phyloP scores from a whole-genome alignment of 2,329 filamentous ascomycete genomes.

The Aspergillus piperis region DNA sequence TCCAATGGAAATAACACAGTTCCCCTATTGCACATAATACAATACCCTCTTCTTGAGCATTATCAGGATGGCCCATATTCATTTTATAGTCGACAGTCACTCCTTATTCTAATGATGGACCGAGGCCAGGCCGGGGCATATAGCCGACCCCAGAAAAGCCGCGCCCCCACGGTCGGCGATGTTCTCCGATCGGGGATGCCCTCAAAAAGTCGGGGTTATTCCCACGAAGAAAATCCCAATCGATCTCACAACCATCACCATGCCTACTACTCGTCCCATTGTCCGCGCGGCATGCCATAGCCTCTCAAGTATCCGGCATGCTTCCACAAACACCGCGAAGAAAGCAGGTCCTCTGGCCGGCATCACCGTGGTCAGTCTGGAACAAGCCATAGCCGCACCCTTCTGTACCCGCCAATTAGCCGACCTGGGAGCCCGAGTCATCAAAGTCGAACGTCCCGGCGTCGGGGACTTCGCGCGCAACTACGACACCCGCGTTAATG shows the following conservation, averaged over 20 bases:
- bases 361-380: conserved; percentile 55
- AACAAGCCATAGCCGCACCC: conserved; percentile 58
- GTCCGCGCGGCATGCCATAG: not conserved
- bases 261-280: not conserved
- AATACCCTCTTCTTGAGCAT: not conserved
- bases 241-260: not conserved
- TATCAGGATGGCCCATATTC: not conserved
- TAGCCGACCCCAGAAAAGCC: not conserved
- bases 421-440: conserved; percentile 56
- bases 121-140: not conserved
- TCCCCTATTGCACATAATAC: too few relatives aligned
- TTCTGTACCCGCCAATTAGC: conserved; percentile 58
- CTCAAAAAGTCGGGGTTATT: not conserved
- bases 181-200: not conserved
- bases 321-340: conserved; percentile 7
- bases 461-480: conserved; percentile 56
- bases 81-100: not conserved
- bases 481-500: conserved; percentile 54
- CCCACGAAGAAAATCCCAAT: not conserved
- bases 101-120: not conserved
- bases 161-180: not conserved
- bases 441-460: conserved; percentile 56
- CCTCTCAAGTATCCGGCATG: not conserved
- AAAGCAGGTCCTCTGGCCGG: conserved; percentile 41
- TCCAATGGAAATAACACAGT: too few relatives aligned